A percentile compares a stretch with the other conserved stretches of the same genome.
phyloP scores from a whole-genome alignment of 164 flowering plant species.

The Cinnamomum micranthum region DNA sequence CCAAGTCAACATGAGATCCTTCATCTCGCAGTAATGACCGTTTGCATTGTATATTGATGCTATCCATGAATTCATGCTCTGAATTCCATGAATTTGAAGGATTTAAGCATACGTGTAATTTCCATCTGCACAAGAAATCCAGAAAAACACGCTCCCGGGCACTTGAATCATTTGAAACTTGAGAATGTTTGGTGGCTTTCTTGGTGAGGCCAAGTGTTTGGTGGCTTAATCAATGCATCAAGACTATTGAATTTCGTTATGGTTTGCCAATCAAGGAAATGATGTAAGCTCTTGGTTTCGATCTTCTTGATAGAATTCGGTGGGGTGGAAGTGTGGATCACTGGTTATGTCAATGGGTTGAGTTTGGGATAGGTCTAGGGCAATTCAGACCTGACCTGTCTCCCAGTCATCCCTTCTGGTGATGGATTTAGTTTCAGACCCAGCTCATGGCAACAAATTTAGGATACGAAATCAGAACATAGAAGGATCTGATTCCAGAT shows the following conservation, averaged over 20 bases:
- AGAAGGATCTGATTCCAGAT: no score
- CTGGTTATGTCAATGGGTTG: no score
- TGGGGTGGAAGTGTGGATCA: not conserved
- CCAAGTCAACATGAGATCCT: not conserved
- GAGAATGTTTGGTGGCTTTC: not conserved
- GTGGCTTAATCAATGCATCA: not conserved
- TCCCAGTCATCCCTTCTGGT: no score
- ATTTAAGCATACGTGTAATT: not conserved
- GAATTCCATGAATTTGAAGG: constrained; percentile 13
- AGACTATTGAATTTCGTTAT: not conserved
- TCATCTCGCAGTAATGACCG: not conserved
- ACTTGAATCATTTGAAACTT: not conserved
- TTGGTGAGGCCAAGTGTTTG: no score
- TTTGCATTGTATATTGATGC: not conserved
- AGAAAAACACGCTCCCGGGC: constrained; percentile 5
- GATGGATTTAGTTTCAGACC: no score
- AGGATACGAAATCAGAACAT: no score
- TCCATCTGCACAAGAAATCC: constrained; percentile 4
- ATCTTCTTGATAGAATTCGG: not conserved
- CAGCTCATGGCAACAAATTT: no score
- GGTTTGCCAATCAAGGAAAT: not conserved
- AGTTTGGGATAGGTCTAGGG: no score
- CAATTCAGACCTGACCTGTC: no score
- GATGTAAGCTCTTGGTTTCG: not conserved
- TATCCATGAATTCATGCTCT: not conserved